Evolutionary conservation across 2,329 filamentous ascomycete genomes (phyloP), one percentile per base, ranked within the genome.

Genomic region (Pyricularia grisea): DNA sequence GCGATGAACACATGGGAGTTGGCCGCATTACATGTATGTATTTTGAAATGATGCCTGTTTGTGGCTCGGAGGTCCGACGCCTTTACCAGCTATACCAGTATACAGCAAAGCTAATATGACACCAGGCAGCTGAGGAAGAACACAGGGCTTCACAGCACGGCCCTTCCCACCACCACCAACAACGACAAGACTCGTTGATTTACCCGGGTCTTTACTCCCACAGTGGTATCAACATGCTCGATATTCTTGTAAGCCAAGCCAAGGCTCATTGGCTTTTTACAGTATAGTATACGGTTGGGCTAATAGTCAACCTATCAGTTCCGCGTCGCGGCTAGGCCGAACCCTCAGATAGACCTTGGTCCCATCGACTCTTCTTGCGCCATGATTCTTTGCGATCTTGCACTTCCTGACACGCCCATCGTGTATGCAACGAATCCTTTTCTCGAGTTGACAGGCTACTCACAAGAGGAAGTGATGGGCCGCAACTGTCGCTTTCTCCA

Each of bases 401-500:
- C 86, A 61, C 85, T 87, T 73, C 86, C 90, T 31, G 92, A 96
- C 77, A 82, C 84, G 33, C 93, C 93, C 2, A 93, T 97, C 70
- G 87, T 96, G 10, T 97, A 96, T 76, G 92, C 89, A 72, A 94
- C 92, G 0, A 91, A 94, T 6, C 86, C 92, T 33, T 97, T 96
- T 76, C 86, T 88, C 73, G 82, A 89, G 7, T 80, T 97, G 71
- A 97, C 93, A 0, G 93, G 92, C 31, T 97, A 97, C 77, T 85
- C 86, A 0, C 84, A 85, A 71, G 81, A 85, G 70, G 93, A 96
- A 78, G 90, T 93, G 30, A 77, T 94, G 4, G 93, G 92, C 14
- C 83, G 86, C 65, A 97, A 97, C 77, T 96, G 92, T 76, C 90
- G 92, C 12, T 96, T 97, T 75, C 83, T 97, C 17, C 93, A 97